A percentile compares a stretch with the other conserved stretches of the same genome.
Evolutionary conservation across 345 rosid species (phyloP).

Genomic region (Lepidium aucheri): DNA sequence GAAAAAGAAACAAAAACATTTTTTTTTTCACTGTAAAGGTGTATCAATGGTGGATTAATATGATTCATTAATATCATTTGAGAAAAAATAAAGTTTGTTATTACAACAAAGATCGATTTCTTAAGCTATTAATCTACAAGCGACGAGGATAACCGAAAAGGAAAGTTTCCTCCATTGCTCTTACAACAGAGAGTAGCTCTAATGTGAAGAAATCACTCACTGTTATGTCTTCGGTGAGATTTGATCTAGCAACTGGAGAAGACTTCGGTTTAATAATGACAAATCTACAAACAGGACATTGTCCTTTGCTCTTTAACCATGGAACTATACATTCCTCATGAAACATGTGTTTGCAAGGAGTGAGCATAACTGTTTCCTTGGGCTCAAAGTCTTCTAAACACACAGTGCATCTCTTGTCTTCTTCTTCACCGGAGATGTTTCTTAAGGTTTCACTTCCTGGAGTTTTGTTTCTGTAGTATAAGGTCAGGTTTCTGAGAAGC

Average conservation of each 20-base stretch:
- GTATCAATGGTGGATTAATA: constrained; percentile 19
- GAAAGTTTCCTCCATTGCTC: constrained; percentile 43
- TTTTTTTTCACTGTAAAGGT: constrained; percentile 22
- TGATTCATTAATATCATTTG: constrained; percentile 16
- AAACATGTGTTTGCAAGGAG: constrained; percentile 85
- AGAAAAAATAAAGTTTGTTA: neutral
- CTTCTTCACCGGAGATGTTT: constrained; percentile 31
- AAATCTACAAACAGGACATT: constrained; percentile 72
- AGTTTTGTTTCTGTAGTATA: constrained; percentile 45
- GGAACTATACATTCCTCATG: constrained; percentile 78
- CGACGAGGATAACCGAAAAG: constrained; percentile 17
- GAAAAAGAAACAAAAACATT: neutral
- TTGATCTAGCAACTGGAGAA: neutral
- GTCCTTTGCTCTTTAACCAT: constrained; percentile 57
- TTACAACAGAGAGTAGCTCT: constrained; percentile 34
- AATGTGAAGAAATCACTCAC: constrained; percentile 19
- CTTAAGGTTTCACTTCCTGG: neutral
- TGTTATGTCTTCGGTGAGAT: neutral
- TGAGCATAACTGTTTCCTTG: constrained; percentile 49
- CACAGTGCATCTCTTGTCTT: constrained; percentile 49
- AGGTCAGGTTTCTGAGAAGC: constrained; percentile 35
- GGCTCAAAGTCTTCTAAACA: constrained; percentile 85
- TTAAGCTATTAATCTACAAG: neutral
- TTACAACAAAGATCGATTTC: neutral
- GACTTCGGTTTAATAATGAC: constrained; percentile 27